Conservation (phyloP, 768 basidiomycete genomes). For the Termitomyces sp. region DNA sequence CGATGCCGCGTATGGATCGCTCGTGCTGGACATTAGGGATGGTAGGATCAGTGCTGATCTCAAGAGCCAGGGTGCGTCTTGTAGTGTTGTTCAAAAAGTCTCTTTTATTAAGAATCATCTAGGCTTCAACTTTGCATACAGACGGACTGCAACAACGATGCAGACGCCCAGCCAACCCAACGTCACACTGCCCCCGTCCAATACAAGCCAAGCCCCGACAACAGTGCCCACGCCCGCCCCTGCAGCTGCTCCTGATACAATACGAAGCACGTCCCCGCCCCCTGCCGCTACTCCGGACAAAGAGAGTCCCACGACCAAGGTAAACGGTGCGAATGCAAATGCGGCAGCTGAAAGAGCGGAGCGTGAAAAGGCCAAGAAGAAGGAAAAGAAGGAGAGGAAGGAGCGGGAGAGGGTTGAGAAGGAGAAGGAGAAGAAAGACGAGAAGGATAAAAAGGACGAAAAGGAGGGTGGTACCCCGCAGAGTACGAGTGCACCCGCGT, state of each 20-base stretch:
- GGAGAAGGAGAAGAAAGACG: constrained; percentile 40
- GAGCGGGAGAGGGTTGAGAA: constrained; percentile 49
- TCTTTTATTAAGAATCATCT: constrained; percentile 1
- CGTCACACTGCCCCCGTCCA: constrained; percentile 45
- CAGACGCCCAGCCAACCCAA: constrained; percentile 61
- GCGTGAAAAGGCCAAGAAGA: constrained; percentile 56
- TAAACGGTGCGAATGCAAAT: constrained; percentile 35
- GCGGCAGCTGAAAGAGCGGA: constrained; percentile 46
- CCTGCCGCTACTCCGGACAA: constrained; percentile 30
- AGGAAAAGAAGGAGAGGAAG: constrained; percentile 64
- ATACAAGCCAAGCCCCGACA: constrained; percentile 24
- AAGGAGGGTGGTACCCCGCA: constrained; percentile 27
- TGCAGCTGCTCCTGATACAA: neutral
- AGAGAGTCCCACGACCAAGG: constrained; percentile 36
- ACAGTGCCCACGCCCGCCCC: constrained; percentile 30
- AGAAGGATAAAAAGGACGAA: constrained; percentile 30
- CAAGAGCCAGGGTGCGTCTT: constrained; percentile 78
- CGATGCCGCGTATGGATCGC: constrained; percentile 89
- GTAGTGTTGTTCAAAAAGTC: neutral
- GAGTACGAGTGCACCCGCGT: constrained; percentile 29
- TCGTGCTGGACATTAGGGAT: constrained; percentile 88
- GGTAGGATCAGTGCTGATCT: constrained; percentile 90
- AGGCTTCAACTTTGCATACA: constrained; percentile 98
- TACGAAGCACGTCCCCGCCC: constrained; percentile 28
- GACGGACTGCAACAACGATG: constrained; percentile 63